Conservation (phyloP, 805 yeast species). For the Wickerhamiella alocasiicola region DNA sequence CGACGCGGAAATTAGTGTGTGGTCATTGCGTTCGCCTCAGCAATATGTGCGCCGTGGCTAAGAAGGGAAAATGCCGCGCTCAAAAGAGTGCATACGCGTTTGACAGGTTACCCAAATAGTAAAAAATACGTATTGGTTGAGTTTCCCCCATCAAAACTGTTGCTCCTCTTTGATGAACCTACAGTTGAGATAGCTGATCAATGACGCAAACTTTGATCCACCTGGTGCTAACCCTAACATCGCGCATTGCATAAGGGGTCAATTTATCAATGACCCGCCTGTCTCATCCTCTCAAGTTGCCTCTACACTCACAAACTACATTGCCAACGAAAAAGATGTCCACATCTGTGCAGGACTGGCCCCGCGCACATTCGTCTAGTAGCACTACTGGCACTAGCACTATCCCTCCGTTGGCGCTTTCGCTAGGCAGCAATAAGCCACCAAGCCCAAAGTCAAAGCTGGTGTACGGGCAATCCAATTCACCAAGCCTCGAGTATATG, state of each 20-base stretch:
- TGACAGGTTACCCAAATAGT: too few species aligned
- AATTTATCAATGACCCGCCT: constrained; percentile 7
- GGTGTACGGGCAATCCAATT: constrained; percentile 5
- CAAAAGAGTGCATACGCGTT: too few species aligned
- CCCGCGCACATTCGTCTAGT: too few species aligned
- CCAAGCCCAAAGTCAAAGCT: background rate
- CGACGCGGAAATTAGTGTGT: too few species aligned
- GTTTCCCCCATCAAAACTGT: too few species aligned
- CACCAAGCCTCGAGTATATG: constrained; percentile 9
- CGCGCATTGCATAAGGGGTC: constrained; percentile 9
- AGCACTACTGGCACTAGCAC: background rate
- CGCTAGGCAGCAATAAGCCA: background rate
- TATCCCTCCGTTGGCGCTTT: constrained; percentile 5
- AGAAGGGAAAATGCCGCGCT: too few species aligned
- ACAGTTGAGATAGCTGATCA: too few species aligned
- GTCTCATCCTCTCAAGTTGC: background rate
- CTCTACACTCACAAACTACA: too few species aligned
- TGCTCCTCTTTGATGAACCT: too few species aligned
- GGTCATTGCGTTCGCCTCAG: too few species aligned
- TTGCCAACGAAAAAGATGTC: constrained; percentile 1
- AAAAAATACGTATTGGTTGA: too few species aligned
- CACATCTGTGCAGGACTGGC: constrained; percentile 8
- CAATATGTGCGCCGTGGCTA: too few species aligned
- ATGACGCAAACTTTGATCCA: background rate
- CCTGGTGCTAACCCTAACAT: background rate